Evolutionary conservation across 2,329 filamentous ascomycete species (phyloP).

Genomic region (Fusarium nygamai): DNA sequence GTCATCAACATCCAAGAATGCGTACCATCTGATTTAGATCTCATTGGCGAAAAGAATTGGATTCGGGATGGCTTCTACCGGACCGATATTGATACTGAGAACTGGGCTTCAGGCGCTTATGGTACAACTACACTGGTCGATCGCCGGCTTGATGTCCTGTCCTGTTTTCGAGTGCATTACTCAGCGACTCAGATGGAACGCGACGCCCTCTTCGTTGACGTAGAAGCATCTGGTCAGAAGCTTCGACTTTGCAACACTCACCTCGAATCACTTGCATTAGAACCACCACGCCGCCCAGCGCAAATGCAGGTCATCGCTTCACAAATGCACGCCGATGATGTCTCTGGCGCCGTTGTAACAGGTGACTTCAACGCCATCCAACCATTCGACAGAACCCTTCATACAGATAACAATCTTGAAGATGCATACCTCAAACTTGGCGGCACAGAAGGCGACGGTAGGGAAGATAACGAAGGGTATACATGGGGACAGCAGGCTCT

Average conservation of each 20-base stretch:
- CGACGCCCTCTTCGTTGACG: slow-evolving; percentile 66
- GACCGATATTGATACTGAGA: slow-evolving; percentile 55
- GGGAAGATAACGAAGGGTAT: slow-evolving; percentile 52
- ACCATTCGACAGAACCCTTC: slow-evolving; percentile 60
- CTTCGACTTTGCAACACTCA: slow-evolving; percentile 66
- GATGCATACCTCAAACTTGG: slow-evolving; percentile 64
- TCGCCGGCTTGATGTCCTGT: slow-evolving; percentile 53
- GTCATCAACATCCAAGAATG: slow-evolving; percentile 66
- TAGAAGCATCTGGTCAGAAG: slow-evolving; percentile 16
- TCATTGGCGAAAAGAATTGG: slow-evolving; percentile 58
- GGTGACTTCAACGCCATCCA: slow-evolving; percentile 70
- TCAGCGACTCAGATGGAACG: slow-evolving; percentile 59
- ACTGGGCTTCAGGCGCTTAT: slow-evolving; percentile 59
- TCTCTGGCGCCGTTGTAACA: slow-evolving; percentile 57
- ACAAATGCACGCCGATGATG: slow-evolving; percentile 52
- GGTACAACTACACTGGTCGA: slow-evolving; percentile 65
- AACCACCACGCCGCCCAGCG: slow-evolving; percentile 58
- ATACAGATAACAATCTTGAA: slow-evolving; percentile 57
- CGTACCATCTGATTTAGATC: slow-evolving; percentile 54
- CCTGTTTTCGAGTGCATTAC: slow-evolving; percentile 63
- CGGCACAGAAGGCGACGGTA: slow-evolving; percentile 57
- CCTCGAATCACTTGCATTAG: slow-evolving; percentile 62
- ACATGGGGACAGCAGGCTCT: slow-evolving; percentile 68
- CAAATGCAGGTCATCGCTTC: slow-evolving; percentile 58
- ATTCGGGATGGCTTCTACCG: slow-evolving; percentile 58